phyloP scores from a whole-genome alignment of 805 yeast species.

The Cyberlindnera maritima region DNA sequence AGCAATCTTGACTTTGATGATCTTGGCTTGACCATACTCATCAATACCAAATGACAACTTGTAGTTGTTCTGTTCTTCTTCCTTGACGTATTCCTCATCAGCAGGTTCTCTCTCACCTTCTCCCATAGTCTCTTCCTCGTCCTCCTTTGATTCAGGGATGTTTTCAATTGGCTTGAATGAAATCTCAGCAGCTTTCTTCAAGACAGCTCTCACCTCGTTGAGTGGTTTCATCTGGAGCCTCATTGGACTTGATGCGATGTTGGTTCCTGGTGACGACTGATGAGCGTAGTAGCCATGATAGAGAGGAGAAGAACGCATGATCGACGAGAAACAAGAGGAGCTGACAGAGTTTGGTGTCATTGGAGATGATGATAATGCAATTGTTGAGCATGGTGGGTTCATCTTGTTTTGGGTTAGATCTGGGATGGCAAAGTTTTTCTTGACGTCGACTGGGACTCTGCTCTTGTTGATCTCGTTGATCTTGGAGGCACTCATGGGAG shows the following conservation, averaged over 20 bases:
- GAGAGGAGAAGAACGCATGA: slow-evolving; percentile 30
- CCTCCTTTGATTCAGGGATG: not conserved
- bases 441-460: slow-evolving; percentile 8
- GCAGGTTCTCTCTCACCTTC: not conserved
- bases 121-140: not conserved
- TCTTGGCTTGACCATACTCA: slow-evolving; percentile 27
- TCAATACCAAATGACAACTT: slow-evolving; percentile 22
- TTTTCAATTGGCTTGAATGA: not conserved
- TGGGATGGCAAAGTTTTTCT: not conserved
- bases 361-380: slow-evolving; percentile 23
- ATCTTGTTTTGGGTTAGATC: not conserved
- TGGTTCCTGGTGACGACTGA: slow-evolving; percentile 23
- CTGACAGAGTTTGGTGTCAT: slow-evolving; percentile 25
- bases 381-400: slow-evolving; percentile 1
- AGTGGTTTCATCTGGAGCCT: slow-evolving; percentile 27
- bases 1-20: slow-evolving; percentile 15
- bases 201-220: slow-evolving; percentile 12
- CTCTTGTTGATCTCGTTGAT: slow-evolving; percentile 17
- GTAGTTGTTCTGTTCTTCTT: slow-evolving; percentile 5
- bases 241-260: slow-evolving; percentile 23
- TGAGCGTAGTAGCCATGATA: slow-evolving; percentile 28
- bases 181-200: slow-evolving; percentile 1
- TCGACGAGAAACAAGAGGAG: slow-evolving; percentile 29
- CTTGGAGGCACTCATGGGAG: slow-evolving; percentile 23
- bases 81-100: not conserved